phyloP scores from a whole-genome alignment of 352 stramenopile genomes.

The Pythium phragmiticola region DNA sequence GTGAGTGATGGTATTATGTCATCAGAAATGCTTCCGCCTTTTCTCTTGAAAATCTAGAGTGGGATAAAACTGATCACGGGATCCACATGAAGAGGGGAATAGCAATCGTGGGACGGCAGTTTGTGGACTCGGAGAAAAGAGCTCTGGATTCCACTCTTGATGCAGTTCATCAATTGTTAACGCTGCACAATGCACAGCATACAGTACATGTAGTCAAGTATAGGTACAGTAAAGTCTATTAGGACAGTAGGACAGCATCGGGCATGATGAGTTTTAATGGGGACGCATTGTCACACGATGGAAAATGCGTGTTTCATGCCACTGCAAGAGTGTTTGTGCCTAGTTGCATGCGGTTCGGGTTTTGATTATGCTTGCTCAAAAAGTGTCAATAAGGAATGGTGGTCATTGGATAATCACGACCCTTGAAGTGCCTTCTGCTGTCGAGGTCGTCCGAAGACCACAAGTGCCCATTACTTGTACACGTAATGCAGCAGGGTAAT shows the following conservation, averaged over 20 bases:
- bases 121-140: conserved; percentile 6
- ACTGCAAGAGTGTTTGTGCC: neutral
- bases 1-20: conserved; percentile 7
- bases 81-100: conserved; percentile 3
- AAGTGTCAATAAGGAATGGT: neutral
- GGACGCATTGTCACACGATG: neutral
- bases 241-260: neutral
- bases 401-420: neutral
- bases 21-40: neutral
- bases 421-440: too few species aligned
- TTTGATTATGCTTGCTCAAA: neutral
- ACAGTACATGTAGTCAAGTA: too few species aligned
- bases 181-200: too few species aligned
- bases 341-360: neutral
- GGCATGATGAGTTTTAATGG: neutral
- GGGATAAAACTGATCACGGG: conserved; percentile 4
- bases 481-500: too few species aligned
- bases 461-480: too few species aligned
- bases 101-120: conserved; percentile 12
- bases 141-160: too few species aligned
- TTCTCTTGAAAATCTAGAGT: neutral
- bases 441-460: too few species aligned
- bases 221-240: neutral
- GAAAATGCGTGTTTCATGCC: neutral
- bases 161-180: too few species aligned